Evolutionary conservation across 192 early-diverging fungal species (phyloP).

Genomic region (Obelidium mucronatum): DNA sequence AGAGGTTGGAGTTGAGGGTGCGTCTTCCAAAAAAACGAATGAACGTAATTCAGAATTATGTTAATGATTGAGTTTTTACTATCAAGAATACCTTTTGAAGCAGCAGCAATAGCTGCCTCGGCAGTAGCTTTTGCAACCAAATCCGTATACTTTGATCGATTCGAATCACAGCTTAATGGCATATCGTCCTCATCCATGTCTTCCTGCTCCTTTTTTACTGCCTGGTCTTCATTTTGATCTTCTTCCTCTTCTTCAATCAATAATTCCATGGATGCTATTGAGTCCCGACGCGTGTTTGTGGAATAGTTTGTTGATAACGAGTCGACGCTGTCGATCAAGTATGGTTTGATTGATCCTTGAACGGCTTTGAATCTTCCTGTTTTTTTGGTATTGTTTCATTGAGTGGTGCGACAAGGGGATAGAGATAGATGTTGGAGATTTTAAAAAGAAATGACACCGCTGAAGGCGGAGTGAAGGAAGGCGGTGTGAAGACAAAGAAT

Average conservation of each 20-base stretch:
- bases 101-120: not conserved
- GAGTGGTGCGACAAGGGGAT: too few relatives aligned
- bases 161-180: not conserved
- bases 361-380: conserved; percentile 6
- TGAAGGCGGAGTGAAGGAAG: too few relatives aligned
- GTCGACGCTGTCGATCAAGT: not conserved
- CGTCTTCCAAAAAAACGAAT: too few relatives aligned
- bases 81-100: not conserved
- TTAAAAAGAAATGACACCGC: too few relatives aligned
- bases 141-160: not conserved
- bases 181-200: not conserved
- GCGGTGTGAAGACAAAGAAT: too few relatives aligned
- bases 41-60: too few relatives aligned
- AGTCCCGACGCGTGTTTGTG: not conserved
- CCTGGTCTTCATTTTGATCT: not conserved
- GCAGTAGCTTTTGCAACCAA: not conserved
- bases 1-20: too few relatives aligned
- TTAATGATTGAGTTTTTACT: too few relatives aligned
- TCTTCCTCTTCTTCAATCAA: not conserved
- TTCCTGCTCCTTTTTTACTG: not conserved
- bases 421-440: too few relatives aligned
- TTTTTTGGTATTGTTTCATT: too few relatives aligned
- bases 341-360: conserved; percentile 5
- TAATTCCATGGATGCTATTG: not conserved
- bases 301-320: not conserved